phyloP scores from a whole-genome alignment of 2,329 filamentous ascomycete species.

The Paramyrothecium roridum region DNA sequence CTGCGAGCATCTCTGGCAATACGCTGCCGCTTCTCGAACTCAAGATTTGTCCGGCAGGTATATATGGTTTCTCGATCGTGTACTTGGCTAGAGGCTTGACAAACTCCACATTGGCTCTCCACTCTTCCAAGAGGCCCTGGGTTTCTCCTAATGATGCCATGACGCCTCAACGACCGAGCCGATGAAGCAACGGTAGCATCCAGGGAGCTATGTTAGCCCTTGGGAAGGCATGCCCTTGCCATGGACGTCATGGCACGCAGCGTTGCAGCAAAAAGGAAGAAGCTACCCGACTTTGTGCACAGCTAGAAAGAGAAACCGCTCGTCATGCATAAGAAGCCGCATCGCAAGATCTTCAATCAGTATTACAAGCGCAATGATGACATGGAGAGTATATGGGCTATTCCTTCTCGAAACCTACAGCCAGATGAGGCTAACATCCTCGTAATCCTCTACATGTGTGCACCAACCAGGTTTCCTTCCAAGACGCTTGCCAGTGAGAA shows the following conservation, averaged over 20 bases:
- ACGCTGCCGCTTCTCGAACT: not conserved
- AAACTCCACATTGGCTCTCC: not conserved
- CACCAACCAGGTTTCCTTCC: not conserved
- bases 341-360: not conserved
- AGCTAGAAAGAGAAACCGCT: not conserved
- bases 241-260: not conserved
- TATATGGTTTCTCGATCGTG: not conserved
- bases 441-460: not conserved
- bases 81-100: not conserved
- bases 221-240: not conserved
- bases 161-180: not conserved
- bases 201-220: not conserved
- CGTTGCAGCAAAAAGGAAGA: not conserved
- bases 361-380: not conserved
- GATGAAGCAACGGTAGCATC: not conserved
- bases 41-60: not conserved
- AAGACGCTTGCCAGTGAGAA: constrained; percentile 4
- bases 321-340: not conserved
- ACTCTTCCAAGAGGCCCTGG: not conserved
- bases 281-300: not conserved
- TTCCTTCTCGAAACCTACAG: not conserved
- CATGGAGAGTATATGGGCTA: not conserved
- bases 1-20: not conserved
- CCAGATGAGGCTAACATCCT: not conserved
- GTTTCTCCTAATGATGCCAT: not conserved